phyloP scores from a whole-genome alignment of 2,329 filamentous ascomycete genomes.

The Pestalotiopsis sp. region DNA sequence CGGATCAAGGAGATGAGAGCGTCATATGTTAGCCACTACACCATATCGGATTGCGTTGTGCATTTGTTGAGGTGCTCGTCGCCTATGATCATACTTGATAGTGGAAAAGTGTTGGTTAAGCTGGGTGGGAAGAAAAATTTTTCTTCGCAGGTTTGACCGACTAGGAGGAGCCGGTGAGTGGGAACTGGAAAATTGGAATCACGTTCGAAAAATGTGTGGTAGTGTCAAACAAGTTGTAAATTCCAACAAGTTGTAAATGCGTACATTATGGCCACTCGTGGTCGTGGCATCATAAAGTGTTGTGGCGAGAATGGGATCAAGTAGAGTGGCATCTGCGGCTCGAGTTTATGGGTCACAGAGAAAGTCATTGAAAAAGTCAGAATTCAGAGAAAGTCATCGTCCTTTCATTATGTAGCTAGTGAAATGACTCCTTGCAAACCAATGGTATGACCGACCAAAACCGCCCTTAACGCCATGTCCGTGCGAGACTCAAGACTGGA shows the following conservation, averaged over 20 bases:
- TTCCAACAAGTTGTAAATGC: too few species aligned
- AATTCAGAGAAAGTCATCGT: background rate
- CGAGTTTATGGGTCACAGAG: too few species aligned
- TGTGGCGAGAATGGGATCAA: too few species aligned
- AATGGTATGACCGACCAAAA: constrained; percentile 12
- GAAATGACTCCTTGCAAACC: constrained; percentile 4
- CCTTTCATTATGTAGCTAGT: constrained; percentile 5
- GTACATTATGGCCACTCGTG: too few species aligned
- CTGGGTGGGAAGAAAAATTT: background rate
- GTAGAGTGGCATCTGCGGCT: too few species aligned
- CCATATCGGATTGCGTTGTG: background rate
- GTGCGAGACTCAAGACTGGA: background rate
- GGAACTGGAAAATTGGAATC: background rate
- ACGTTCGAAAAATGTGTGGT: background rate
- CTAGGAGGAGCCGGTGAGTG: background rate
- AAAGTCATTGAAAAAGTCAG: background rate
- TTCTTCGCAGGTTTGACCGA: background rate
- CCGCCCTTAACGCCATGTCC: constrained; percentile 8
- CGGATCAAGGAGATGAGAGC: constrained; percentile 14
- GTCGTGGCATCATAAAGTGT: accelerated
- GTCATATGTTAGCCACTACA: background rate
- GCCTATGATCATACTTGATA: background rate
- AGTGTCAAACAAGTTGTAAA: too few species aligned
- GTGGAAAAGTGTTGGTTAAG: background rate
- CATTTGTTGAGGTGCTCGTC: background rate